A percentile compares a stretch with the other conserved stretches of the same genome.
Evolutionary conservation across 768 basidiomycete species (phyloP).

Genomic region (Mycena belliarum): DNA sequence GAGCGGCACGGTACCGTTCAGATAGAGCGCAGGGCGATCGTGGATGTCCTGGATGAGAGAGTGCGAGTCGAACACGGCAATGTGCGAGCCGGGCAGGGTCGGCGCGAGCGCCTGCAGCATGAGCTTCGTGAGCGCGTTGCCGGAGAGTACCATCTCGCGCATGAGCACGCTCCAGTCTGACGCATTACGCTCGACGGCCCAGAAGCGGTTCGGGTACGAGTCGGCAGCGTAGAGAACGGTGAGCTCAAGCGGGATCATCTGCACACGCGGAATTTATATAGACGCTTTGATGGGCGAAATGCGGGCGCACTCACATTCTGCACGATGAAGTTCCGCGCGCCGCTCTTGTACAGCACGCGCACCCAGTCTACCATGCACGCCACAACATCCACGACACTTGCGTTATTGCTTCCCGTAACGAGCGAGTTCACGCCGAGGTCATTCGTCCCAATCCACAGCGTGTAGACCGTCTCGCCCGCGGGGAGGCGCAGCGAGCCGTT

Average conservation of each 20-base stretch:
- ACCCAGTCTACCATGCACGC: conserved; percentile 65
- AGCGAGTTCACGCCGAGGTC: conserved; percentile 59
- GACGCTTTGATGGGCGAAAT: too few species aligned
- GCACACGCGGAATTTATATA: background rate
- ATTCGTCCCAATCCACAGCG: conserved; percentile 70
- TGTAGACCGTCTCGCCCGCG: conserved; percentile 55
- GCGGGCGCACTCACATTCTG: conserved; percentile 51
- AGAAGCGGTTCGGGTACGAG: conserved; percentile 51
- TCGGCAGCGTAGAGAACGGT: conserved; percentile 47
- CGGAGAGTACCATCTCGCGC: conserved; percentile 49
- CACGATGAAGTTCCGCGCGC: conserved; percentile 68
- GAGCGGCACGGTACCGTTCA: conserved; percentile 64
- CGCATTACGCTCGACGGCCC: conserved; percentile 49
- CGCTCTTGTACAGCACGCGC: conserved; percentile 51
- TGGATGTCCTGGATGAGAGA: conserved; percentile 61
- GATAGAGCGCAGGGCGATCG: conserved; percentile 47
- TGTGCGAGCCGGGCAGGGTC: conserved; percentile 51
- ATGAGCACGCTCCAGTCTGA: conserved; percentile 61
- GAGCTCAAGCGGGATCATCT: conserved; percentile 61
- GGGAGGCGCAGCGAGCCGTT: conserved; percentile 42
- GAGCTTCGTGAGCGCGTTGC: conserved; percentile 52
- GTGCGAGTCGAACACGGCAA: conserved; percentile 71
- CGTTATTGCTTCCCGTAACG: conserved; percentile 46
- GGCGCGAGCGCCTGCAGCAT: conserved; percentile 50
- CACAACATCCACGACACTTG: conserved; percentile 52